Conservation (phyloP, 2,329 filamentous ascomycete species). For the Saccharata proteae region DNA sequence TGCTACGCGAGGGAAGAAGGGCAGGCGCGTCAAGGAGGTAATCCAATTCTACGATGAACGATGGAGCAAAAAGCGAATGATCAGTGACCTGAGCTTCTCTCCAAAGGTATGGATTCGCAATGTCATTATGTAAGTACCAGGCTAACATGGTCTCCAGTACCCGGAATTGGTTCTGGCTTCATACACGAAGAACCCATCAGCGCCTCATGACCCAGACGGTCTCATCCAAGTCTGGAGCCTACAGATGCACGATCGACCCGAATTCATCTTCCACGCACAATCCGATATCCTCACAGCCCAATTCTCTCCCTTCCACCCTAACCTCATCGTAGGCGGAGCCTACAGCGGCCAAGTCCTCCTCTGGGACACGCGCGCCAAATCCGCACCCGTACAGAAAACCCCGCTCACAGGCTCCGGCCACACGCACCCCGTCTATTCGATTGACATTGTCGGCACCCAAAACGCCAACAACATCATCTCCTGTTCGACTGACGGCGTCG, state of each 20-base stretch:
- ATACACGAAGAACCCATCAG: constrained; percentile 94
- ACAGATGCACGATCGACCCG: constrained; percentile 84
- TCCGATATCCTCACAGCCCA: constrained; percentile 92
- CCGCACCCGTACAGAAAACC: constrained; percentile 80
- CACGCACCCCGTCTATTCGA: constrained; percentile 89
- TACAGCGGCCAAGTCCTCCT: constrained; percentile 94
- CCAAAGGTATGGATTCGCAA: constrained; percentile 50
- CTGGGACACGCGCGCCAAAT: constrained; percentile 88
- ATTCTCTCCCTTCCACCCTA: constrained; percentile 97
- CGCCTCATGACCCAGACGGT: constrained; percentile 85
- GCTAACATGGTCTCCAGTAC: constrained; percentile 40
- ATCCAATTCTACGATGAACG: constrained; percentile 89
- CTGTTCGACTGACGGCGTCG: constrained; percentile 88
- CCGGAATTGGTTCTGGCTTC: constrained; percentile 85
- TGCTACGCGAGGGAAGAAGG: constrained; percentile 57
- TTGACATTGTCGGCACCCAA: constrained; percentile 93
- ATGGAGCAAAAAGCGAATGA: constrained; percentile 96
- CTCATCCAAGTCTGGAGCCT: constrained; percentile 95
- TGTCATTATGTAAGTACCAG: not conserved
- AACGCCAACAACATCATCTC: constrained; percentile 99
- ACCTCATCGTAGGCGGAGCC: constrained; percentile 87
- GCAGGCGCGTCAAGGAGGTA: constrained; percentile 70
- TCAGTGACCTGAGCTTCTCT: constrained; percentile 90
- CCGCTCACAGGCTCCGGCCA: constrained; percentile 90
- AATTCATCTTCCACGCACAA: constrained; percentile 93